Percentiles rank a stretch among this genome's conserved stretches.
Conservation (phyloP, 164 flowering plant species). For the Vitis riparia region DNA sequence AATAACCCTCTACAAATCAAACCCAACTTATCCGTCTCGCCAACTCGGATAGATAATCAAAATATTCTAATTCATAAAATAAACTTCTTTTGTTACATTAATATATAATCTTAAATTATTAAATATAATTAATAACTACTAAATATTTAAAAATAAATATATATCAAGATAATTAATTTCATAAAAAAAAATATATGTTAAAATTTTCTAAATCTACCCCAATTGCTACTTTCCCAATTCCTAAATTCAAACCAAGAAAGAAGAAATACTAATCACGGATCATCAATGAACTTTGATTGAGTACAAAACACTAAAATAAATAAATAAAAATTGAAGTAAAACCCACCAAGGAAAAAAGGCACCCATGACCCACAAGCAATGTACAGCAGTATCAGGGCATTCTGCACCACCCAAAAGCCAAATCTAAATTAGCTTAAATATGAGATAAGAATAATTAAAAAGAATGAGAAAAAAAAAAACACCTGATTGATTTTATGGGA, state of each 20-base stretch:
- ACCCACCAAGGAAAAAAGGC: conserved; percentile 33
- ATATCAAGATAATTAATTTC: too few relatives aligned
- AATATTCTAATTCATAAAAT: background rate
- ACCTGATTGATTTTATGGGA: conserved; percentile 20
- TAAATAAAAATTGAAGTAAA: background rate
- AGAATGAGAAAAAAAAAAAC: background rate
- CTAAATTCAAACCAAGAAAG: too few relatives aligned
- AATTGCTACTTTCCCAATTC: too few relatives aligned
- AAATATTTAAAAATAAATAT: too few relatives aligned
- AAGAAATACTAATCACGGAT: too few relatives aligned
- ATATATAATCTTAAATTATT: too few relatives aligned
- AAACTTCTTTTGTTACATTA: background rate
- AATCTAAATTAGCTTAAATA: background rate
- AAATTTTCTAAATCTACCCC: too few relatives aligned
- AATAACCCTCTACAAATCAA: conserved; percentile 17
- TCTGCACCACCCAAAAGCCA: conserved; percentile 12
- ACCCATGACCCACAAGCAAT: conserved; percentile 31
- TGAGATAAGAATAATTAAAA: background rate
- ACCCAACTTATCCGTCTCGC: too few relatives aligned
- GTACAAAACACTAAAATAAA: background rate
- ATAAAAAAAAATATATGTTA: too few relatives aligned
- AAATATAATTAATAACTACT: too few relatives aligned
- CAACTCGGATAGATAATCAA: background rate
- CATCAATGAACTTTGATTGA: too few relatives aligned
- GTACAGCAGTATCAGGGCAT: conserved; percentile 29